A percentile compares a stretch with the other conserved stretches of the same genome.
Evolutionary conservation across 1,284 basidiomycete genomes (phyloP).

Genomic region (Leccinum pachyderme): DNA sequence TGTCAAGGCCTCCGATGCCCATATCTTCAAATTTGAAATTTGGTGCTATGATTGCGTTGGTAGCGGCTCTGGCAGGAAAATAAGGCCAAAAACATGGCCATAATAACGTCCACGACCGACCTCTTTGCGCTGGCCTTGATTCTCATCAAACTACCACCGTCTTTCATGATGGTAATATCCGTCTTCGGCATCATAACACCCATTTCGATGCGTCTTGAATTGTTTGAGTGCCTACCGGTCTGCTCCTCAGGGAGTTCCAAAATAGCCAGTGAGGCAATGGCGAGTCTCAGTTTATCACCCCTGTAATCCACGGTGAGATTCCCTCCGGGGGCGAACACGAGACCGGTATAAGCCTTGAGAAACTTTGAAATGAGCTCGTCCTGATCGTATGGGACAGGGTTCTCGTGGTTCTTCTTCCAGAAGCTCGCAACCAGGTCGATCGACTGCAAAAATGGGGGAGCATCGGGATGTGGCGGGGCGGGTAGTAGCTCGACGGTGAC

Average conservation of each 20-base stretch:
- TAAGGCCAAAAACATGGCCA: conserved; percentile 5
- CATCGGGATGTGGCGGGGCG: conserved; percentile 49
- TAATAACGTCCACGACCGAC: conserved; percentile 40
- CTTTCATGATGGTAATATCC: conserved; percentile 87
- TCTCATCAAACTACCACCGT: conserved; percentile 78
- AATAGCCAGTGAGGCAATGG: conserved; percentile 64
- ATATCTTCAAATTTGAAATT: conserved; percentile 99
- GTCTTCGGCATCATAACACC: conserved; percentile 91
- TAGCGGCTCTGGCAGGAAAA: conserved; percentile 60
- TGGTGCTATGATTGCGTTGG: conserved; percentile 94
- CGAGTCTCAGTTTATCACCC: conserved; percentile 80
- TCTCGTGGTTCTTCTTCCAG: conserved; percentile 59
- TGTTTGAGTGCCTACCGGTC: conserved; percentile 36
- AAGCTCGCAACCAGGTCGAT: conserved; percentile 83
- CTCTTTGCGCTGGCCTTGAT: conserved; percentile 92
- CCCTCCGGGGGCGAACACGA: conserved; percentile 76
- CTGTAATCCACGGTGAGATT: conserved; percentile 89
- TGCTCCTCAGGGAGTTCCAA: conserved; percentile 70
- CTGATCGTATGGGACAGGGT: conserved; percentile 73
- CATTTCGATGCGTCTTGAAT: conserved; percentile 37
- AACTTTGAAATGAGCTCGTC: conserved; percentile 85
- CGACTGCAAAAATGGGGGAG: conserved; percentile 72
- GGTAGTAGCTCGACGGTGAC: conserved; percentile 71
- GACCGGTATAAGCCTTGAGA: conserved; percentile 58
- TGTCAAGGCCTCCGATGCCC: conserved; percentile 98